A percentile compares a stretch with the other conserved stretches of the same genome.
These are phyloP conservation scores for Acrocalymma vagum DNA, from an alignment of 2,329 filamentous ascomycete genomes.

Conservation along the genomic window DNA sequence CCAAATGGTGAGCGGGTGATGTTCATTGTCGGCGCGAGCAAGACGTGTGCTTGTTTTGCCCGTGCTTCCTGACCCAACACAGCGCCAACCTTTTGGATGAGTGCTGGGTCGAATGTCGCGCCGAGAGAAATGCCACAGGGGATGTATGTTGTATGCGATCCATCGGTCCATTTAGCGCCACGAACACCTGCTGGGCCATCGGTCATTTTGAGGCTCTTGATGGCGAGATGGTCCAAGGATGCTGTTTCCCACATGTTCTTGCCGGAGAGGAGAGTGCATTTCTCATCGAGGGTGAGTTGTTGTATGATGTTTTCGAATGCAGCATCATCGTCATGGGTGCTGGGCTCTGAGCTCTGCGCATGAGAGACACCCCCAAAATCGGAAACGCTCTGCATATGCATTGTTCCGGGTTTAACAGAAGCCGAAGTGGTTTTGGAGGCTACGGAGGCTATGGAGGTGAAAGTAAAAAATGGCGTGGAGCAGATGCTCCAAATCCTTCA, in stretches of 20 bases:
- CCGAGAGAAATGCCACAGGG: slow-evolving; percentile 74
- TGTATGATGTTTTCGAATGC: slow-evolving; percentile 1
- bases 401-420: too few species aligned
- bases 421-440: too few species aligned
- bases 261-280: too few species aligned
- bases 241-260: slow-evolving; percentile 69
- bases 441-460: too few species aligned
- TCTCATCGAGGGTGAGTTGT: slow-evolving; percentile 13
- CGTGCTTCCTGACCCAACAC: slow-evolving; percentile 25
- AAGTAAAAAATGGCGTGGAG: too few species aligned
- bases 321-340: too few species aligned
- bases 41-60: slow-evolving; percentile 22
- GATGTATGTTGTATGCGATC: slow-evolving; percentile 72
- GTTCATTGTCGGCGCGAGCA: slow-evolving; percentile 35
- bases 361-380: too few species aligned
- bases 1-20: slow-evolving; percentile 9
- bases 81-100: slow-evolving; percentile 24
- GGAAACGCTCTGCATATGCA: too few species aligned
- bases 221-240: slow-evolving; percentile 54
- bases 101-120: slow-evolving; percentile 30
- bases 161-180: slow-evolving; percentile 67
- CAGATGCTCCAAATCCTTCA: too few species aligned
- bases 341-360: too few species aligned
- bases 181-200: slow-evolving; percentile 72
- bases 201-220: slow-evolving; percentile 66